These are phyloP conservation scores for Sarocladium kiliense DNA, from an alignment of 2,329 filamentous ascomycete species.

Conservation along the genomic window DNA sequence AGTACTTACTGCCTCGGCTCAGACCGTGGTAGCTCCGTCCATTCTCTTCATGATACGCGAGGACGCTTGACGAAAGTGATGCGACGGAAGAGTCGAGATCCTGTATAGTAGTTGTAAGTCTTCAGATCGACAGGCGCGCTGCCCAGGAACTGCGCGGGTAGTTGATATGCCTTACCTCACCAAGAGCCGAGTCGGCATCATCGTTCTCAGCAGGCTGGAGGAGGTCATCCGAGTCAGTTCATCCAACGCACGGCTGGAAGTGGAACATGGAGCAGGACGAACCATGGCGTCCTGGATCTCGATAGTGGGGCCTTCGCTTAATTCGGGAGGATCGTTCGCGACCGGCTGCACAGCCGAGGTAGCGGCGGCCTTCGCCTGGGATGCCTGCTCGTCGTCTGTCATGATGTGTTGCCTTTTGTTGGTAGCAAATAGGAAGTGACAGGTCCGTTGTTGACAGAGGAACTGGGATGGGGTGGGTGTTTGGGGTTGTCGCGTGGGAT, in stretches of 20 bases:
- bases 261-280: not conserved
- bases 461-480: no score
- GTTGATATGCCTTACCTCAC: not conserved
- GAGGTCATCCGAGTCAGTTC: not conserved
- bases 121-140: no score
- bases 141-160: no score
- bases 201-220: conserved; percentile 8
- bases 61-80: conserved; percentile 13
- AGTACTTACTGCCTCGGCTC: conserved; percentile 17
- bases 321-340: not conserved
- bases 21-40: conserved; percentile 16
- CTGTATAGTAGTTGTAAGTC: not conserved
- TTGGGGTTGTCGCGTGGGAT: not conserved
- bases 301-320: conserved; percentile 5
- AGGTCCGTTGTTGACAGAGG: no score
- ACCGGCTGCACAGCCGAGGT: not conserved
- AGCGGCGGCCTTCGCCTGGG: not conserved
- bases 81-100: conserved; percentile 9
- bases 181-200: conserved; percentile 11
- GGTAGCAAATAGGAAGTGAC: not conserved
- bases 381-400: not conserved
- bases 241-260: not conserved
- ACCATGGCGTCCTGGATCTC: conserved; percentile 12
- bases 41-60: conserved; percentile 15
- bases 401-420: not conserved